Percentiles rank a stretch among this genome's conserved stretches.
Conservation (phyloP, 2,329 filamentous ascomycete species). For the Zarea fungicola region DNA sequence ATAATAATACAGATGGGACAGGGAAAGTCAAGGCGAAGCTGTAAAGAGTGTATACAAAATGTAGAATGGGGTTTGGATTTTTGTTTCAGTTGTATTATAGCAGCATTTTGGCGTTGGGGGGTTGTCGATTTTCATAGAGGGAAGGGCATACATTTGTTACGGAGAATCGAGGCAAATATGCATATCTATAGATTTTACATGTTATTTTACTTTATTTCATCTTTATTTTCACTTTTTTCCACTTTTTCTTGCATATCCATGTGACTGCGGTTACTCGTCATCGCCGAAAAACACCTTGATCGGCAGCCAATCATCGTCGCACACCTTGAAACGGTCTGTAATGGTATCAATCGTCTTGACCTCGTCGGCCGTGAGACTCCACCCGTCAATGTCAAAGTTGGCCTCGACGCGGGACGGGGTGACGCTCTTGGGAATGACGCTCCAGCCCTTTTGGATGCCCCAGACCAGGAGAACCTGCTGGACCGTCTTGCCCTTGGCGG, state of each 20-base stretch:
- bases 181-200: constrained; percentile 2
- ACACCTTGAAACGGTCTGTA: constrained; percentile 77
- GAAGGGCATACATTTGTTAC: not conserved
- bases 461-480: constrained; percentile 76
- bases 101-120: constrained; percentile 5
- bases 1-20: too few relatives aligned
- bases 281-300: constrained; percentile 79
- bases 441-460: constrained; percentile 76
- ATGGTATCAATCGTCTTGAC: constrained; percentile 62
- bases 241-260: not conserved
- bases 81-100: constrained; percentile 1
- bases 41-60: constrained; percentile 21
- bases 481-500: constrained; percentile 60
- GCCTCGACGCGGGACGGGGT: constrained; percentile 66
- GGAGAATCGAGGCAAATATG: not conserved
- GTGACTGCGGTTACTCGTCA: constrained; percentile 51
- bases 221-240: not conserved
- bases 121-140: not conserved
- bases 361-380: constrained; percentile 68
- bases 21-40: constrained; percentile 32
- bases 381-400: constrained; percentile 73
- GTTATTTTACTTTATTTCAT: not conserved
- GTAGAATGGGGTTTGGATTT: not conserved
- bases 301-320: constrained; percentile 67
- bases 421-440: constrained; percentile 81